Evolutionary conservation across 2,329 filamentous ascomycete species (phyloP).

Genomic region (Epichloe gansuensis): DNA sequence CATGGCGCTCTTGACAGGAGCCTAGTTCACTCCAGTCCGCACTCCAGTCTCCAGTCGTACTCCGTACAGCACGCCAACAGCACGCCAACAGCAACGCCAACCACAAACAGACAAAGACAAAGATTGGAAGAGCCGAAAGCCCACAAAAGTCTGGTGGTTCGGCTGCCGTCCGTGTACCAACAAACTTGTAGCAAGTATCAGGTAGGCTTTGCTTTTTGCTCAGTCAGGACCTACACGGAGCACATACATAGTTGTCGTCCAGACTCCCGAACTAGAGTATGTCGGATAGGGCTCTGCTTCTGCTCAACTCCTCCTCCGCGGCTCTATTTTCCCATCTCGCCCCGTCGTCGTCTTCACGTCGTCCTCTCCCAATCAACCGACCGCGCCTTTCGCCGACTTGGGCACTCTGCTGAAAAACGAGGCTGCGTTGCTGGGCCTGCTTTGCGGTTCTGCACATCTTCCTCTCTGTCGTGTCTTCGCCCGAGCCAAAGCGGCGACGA

Average conservation of each 20-base stretch:
- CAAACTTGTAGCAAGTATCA: too few species aligned
- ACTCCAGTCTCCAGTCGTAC: neutral
- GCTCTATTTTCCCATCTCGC: neutral
- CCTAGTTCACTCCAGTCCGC: neutral
- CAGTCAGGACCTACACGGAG: neutral
- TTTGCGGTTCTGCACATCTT: slow-evolving; percentile 11
- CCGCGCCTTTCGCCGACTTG: neutral
- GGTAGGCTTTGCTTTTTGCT: too few species aligned
- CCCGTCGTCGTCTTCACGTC: neutral
- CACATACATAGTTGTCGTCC: neutral
- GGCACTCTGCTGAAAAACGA: slow-evolving; percentile 2
- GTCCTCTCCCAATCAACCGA: neutral
- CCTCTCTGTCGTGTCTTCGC: slow-evolving; percentile 21
- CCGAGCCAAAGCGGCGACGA: slow-evolving; percentile 20
- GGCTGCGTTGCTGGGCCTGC: slow-evolving; percentile 9
- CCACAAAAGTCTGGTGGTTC: neutral
- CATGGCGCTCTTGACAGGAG: neutral
- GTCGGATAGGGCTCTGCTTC: too few species aligned
- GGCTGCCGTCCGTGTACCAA: neutral
- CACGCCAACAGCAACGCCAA: too few species aligned
- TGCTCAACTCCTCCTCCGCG: neutral
- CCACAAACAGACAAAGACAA: neutral
- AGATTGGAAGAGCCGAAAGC: neutral
- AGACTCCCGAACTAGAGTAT: neutral
- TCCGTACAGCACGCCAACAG: too few species aligned